Evolutionary conservation across 75 land plant genomes (phyloP), one percentile per base, ranked within the genome.

Genomic region (Larix kaempferi): DNA sequence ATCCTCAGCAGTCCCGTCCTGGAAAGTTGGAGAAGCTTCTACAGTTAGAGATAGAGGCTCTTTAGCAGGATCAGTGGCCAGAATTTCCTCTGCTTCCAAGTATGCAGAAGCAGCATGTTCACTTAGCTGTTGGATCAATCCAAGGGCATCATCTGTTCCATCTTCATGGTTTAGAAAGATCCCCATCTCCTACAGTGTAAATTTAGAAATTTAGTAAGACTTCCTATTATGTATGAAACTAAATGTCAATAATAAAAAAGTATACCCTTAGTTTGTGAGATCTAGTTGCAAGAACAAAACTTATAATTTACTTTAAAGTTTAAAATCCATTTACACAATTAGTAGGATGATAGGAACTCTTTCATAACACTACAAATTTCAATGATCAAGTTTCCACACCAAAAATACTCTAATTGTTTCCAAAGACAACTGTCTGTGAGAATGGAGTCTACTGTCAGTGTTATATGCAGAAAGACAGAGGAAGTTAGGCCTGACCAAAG

Each of bases 61-160:
- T 37, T 66, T 71, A 19, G 35, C 26, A 37, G 76, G 35, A 21
- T 62, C 75, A 69, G 49, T 83, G 55, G 80, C 58, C 72, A 85
- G 56, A 33, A 85, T 67, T 49, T 85, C 85, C 55, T 82, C 81
- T 19, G 86, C 85, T 23, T 85, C 86, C 73, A 74, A 74, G 35
- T 74, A 85, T 16, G 85, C 86, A 67, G 81, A 55, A 69, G 86
- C 77, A 67, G 59, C 71, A 26, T 85, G 85, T 44, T 85, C 86
- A 66, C 41, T 85, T 17, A 78, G 58, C 33, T 85, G 85, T 41
- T 44, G 80, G 81, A 85, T 85, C 23, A 85, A 61, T 66, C 85
- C 86, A 3, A 85, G 65, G 52, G 85, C 86, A 78, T 85, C 86
- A 37, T 77, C 86, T 33, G 85, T 86, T 63, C 80, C 86, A 37